Conservation (phyloP, 1,139 yeast genomes). For the Lodderomyces metapsilosis region DNA sequence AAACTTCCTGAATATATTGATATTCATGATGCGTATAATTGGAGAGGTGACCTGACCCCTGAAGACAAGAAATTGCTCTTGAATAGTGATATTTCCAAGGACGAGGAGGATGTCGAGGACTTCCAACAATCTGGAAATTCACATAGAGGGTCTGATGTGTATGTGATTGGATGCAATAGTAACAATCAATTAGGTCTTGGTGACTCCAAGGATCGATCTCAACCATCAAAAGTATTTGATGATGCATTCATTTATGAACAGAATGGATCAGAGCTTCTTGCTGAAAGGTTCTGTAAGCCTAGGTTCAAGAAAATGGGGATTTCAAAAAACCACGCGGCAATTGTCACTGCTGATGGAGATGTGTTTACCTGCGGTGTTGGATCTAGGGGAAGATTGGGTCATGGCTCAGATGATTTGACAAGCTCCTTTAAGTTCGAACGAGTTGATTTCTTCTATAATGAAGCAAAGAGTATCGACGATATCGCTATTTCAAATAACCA, state of each 20-base stretch:
- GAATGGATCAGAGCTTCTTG: constrained; percentile 10
- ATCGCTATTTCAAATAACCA: constrained; percentile 67
- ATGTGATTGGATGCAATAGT: constrained; percentile 64
- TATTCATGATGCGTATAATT: constrained; percentile 24
- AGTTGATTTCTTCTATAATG: constrained; percentile 25
- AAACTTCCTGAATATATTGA: constrained; percentile 48
- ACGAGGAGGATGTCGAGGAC: constrained; percentile 7
- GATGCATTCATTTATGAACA: constrained; percentile 18
- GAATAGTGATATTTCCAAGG: background rate
- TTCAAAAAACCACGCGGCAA: constrained; percentile 66
- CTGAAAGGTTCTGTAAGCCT: constrained; percentile 29
- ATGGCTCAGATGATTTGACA: constrained; percentile 34
- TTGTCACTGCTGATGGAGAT: constrained; percentile 55
- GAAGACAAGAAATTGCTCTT: background rate
- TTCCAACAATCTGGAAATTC: background rate
- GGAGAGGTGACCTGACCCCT: constrained; percentile 9
- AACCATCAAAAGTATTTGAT: constrained; percentile 25
- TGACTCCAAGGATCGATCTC: constrained; percentile 56
- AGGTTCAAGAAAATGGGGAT: constrained; percentile 46
- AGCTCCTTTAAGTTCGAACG: constrained; percentile 39
- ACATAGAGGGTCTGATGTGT: constrained; percentile 61
- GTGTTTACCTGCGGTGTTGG: constrained; percentile 67
- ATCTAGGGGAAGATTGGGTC: constrained; percentile 71
- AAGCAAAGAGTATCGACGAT: constrained; percentile 31
- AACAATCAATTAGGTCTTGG: constrained; percentile 70